Evolutionary conservation across 2,329 filamentous ascomycete species (phyloP), one percentile per base, ranked within the genome.

Genomic region (Dactylellina haptotyla): DNA sequence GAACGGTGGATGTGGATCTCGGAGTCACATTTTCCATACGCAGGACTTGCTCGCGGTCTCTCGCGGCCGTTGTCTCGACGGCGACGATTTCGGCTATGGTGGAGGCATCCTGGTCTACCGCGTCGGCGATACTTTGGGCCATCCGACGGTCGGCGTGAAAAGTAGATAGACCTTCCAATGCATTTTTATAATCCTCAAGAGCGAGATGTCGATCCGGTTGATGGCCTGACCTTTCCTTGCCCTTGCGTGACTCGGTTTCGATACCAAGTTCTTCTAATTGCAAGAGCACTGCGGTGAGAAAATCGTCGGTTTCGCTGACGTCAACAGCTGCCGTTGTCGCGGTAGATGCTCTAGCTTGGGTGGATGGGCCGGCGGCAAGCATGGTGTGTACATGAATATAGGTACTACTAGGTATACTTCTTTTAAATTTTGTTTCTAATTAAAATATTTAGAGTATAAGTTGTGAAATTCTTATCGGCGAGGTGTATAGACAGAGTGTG

Each of bases 101-200:
- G 4, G 34, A 9, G 10, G 59, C 26, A n/a, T 72, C 67, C 14
- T 61, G 59, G 23, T 30, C 37, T 2, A 65, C 54, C 0, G 67
- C 67, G 14, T 59, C 46, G 2, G 59, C 59, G 18, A 72, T 72
- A 16, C 67, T 72, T 34, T 59, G 43, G 9, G 67, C 67, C 67
- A 72, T 72, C 12, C 46, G 53, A 2, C 41, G 53, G 18, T 72
- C 67, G 8, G 32, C 14, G 14, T 71, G 26, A 34, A 71, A 37
- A n/a, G 53, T 51, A n/a, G 39, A 50, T 16, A 71, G 45, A 9
- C 23, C 28, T 34, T 48, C 4, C 14, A 71, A 12, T 8, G 48
- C 18, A 46, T 71, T 43, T 18, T 43, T 56, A n/a, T 57, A 71
- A 9, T 71, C 57, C 26, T 48, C 37, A 2, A 71, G 43, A 41